Evolutionary conservation across 805 yeast species (phyloP).

Genomic region (Metschnikowia continentalis): DNA sequence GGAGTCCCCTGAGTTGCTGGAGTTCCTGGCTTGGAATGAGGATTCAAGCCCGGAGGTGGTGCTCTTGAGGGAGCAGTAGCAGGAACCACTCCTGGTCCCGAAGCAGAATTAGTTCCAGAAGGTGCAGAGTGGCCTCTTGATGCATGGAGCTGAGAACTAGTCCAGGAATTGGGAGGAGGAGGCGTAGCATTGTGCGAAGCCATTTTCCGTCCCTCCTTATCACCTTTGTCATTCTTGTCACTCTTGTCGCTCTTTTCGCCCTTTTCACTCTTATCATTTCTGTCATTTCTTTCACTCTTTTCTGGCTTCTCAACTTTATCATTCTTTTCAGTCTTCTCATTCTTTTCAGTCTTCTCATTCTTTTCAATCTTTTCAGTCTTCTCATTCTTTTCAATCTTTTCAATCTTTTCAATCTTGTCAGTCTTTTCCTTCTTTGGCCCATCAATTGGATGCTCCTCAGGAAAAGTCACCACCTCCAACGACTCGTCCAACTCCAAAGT

Average conservation of each 20-base stretch:
- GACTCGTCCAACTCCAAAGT: conserved; percentile 65
- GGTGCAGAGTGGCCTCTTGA: neutral
- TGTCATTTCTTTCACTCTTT: neutral
- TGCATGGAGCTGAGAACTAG: neutral
- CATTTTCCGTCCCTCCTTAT: neutral
- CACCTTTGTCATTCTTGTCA: neutral
- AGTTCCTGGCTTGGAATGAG: conserved; percentile 14
- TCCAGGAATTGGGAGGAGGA: neutral
- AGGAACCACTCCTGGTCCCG: too few species aligned
- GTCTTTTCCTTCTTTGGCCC: neutral
- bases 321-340: neutral
- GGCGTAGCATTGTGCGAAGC: neutral
- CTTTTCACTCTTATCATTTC: neutral
- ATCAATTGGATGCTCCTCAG: neutral
- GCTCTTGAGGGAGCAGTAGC: conserved; percentile 7
- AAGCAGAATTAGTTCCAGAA: neutral
- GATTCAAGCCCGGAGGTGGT: conserved; percentile 18
- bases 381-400: too few species aligned
- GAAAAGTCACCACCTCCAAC: conserved; percentile 5
- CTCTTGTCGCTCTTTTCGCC: neutral
- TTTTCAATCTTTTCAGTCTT: neutral
- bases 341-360: neutral
- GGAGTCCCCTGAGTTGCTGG: conserved; percentile 5
- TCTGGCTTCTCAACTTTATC: neutral
- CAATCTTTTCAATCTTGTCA: neutral